phyloP scores from a whole-genome alignment of 352 stramenopile genomes.

The Globisporangium nodosum region DNA sequence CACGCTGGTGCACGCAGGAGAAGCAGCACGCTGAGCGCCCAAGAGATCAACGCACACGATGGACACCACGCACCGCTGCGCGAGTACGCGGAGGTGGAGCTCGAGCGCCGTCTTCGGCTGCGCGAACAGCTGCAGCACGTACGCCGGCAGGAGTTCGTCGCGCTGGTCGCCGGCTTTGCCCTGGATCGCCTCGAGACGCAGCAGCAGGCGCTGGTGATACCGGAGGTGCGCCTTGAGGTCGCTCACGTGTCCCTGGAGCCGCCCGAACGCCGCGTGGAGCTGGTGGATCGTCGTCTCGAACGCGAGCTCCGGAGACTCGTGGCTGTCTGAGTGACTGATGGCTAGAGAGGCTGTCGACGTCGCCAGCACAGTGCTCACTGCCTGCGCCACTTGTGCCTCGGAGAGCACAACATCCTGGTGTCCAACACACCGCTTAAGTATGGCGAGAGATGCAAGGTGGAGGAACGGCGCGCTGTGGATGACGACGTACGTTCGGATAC shows the following conservation, averaged over 20 bases:
- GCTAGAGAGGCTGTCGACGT: background rate
- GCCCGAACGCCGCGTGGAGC: slow-evolving; percentile 36
- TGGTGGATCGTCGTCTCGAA: slow-evolving; percentile 30
- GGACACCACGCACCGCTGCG: slow-evolving; percentile 24
- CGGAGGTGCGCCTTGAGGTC: slow-evolving; percentile 26
- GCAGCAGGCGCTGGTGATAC: slow-evolving; percentile 39
- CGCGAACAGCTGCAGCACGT: slow-evolving; percentile 35
- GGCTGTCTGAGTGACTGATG: no score
- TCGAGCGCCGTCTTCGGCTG: slow-evolving; percentile 21
- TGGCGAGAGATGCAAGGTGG: background rate
- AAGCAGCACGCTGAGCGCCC: no score
- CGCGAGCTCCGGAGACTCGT: background rate
- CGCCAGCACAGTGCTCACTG: slow-evolving; percentile 8
- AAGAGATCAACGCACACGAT: background rate
- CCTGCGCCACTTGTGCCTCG: background rate
- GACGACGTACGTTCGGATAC: slow-evolving; percentile 11
- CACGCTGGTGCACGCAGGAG: slow-evolving; percentile 20
- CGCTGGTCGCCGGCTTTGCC: slow-evolving; percentile 16
- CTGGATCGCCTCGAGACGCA: slow-evolving; percentile 26
- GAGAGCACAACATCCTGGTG: slow-evolving; percentile 7
- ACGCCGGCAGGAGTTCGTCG: slow-evolving; percentile 30
- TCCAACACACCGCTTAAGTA: no score
- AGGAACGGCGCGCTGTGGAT: background rate
- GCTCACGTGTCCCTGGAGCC: slow-evolving; percentile 31
- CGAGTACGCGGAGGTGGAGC: slow-evolving; percentile 35